Evolutionary conservation across 192 early-diverging fungal species (phyloP), one percentile per base, ranked within the genome.

Genomic region (Backusella psychrophila): DNA sequence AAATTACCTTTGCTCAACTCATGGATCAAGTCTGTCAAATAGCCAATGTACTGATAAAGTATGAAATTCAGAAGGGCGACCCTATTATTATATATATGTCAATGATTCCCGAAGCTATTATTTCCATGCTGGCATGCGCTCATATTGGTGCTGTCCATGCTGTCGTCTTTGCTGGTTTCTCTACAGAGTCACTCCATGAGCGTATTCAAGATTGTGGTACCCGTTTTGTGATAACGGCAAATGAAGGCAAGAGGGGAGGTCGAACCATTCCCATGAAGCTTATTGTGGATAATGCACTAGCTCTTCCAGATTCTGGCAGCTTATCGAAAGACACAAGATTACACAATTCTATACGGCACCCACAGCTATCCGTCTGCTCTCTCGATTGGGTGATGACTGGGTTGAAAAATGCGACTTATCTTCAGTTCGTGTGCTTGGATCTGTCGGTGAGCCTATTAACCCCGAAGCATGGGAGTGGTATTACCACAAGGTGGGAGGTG

Each of bases 391-490:
- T 80, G 91, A 96, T 71, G 79, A 91, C 11, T 88, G 86, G 84
- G 90, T 98, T 44, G 88, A 90, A 70, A 86, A 87, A 39, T 92
- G 93, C 87, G 91, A 95, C 69, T 86, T 99, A 46, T 90, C 89
- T 36, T 88, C 91, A 17, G 89, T 99, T 59, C 90, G 96, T 68
- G 92, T 97, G 53, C 90, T 99, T 31, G 97, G 96, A 66, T 93
- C 94, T 35, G 97, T 99, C 14, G 97, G 97, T 66, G 97, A 99
- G 84, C 97, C 97, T 70, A 99, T 99, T 85, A 96, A 98, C 83
- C 94, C 96, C 39, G 96, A 97, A 71, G 96, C 97, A 33, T 99
- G 97, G 97, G 86, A 91, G 74, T 99, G 97, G 97, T 99, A 97
- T 86, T 88, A 96, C 86, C 88, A 93, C 73, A 89, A 94, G 29